Evolutionary conservation across 768 basidiomycete genomes (phyloP).

Genomic region (Chalciporus sphaerocephalus): DNA sequence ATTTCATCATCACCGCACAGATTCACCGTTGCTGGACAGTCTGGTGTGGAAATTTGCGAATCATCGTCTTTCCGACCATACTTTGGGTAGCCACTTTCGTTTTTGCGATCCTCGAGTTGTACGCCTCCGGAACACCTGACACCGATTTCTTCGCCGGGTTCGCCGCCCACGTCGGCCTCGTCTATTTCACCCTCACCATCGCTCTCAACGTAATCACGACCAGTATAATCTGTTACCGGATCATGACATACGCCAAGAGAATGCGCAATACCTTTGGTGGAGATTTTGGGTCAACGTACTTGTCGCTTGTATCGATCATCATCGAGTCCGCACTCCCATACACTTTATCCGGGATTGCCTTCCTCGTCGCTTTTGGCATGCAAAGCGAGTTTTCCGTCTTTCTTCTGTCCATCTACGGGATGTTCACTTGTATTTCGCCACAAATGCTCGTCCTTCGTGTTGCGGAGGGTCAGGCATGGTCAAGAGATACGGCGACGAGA

Average conservation of each 20-base stretch:
- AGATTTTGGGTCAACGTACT: slow-evolving; percentile 1
- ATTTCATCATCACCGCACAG: no score
- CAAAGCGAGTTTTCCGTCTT: slow-evolving; percentile 7
- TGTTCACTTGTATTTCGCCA: slow-evolving; percentile 15
- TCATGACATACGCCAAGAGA: slow-evolving; percentile 6
- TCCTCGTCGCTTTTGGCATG: slow-evolving; percentile 9
- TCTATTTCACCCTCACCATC: slow-evolving; percentile 9
- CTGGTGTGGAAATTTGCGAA: slow-evolving; percentile 21
- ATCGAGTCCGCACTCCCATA: slow-evolving; percentile 18
- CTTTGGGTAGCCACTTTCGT: slow-evolving; percentile 8
- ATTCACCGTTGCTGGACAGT: slow-evolving; percentile 34
- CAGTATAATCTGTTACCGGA: slow-evolving; percentile 12
- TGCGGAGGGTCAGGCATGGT: slow-evolving; percentile 9
- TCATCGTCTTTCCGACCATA: slow-evolving; percentile 9
- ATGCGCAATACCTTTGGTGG: slow-evolving; percentile 1
- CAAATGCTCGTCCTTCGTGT: slow-evolving; percentile 17
- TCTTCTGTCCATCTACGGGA: slow-evolving; percentile 12
- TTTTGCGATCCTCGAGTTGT: slow-evolving; percentile 10
- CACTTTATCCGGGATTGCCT: slow-evolving; percentile 10
- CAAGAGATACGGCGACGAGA: neutral
- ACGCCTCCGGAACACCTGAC: slow-evolving; percentile 1
- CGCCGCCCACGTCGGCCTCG: slow-evolving; percentile 9
- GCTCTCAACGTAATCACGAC: slow-evolving; percentile 10
- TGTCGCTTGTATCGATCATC: slow-evolving; percentile 4
- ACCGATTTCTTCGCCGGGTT: slow-evolving; percentile 7